Base-by-base conservation (phyloP, 345 rosid species). In the Eucalyptus guilfoylei region DNA sequence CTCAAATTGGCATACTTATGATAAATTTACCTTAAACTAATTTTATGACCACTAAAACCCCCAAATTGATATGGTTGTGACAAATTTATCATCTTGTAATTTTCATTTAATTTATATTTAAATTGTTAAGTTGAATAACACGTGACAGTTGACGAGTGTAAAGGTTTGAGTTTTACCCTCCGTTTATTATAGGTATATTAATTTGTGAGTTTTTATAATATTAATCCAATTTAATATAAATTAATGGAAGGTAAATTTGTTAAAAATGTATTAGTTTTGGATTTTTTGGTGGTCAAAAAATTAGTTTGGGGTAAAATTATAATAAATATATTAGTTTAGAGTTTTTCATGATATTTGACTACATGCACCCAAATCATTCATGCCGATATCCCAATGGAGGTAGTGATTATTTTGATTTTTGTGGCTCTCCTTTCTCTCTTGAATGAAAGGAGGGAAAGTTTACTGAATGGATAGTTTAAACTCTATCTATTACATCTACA, bases 91-190 rank as follows among this genome's bases (percentile, higher is more conserved):
- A 23, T 55, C 2, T 5, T 24, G 24, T 55, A 55, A 55, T 55
- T 55, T 55, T 11, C 2, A 55, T 24, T 55, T 4, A 24, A 24
- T 24, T 55, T 55, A 55, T 55, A 9, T 9, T 10, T 1, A 55
- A 24, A 55, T 24, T 55, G 3, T 26, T 55, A 12, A 55, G 62
- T 55, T 55, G 1, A 19, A 55, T 55, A 0, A 55, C 3, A 55
- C 1, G 1, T 55, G 3, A 55, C 0, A 24, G 0, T 55, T 55
- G 0, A 9, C 6, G 1, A 8, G 2, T 55, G 0, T 26, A 55
- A 0, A 3, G 0, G 1, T 23, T 55, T 55, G 0, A 2, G 30
- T 55, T 55, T 55, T 9, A 55, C 30, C 13, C 62, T 55, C 0
- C 0, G 1, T 23, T 54, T 55, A 24, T 55, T 55, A 55, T 55